Evolutionary conservation across 768 basidiomycete genomes (phyloP).

Genomic region (Dacryopinax spathularia): DNA sequence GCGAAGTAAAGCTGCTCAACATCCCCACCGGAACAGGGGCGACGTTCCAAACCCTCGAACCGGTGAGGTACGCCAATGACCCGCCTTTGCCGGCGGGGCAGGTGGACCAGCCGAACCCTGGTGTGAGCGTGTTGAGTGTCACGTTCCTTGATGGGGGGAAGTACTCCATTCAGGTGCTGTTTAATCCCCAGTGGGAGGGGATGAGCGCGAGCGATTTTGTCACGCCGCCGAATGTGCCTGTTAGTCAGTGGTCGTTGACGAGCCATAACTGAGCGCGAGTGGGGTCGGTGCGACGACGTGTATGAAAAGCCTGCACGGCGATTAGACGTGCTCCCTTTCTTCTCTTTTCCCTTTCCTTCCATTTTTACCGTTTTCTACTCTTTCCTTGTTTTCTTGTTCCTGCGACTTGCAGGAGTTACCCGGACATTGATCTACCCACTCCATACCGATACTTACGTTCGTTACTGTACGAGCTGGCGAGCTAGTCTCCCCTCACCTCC

Average conservation of each 20-base stretch:
- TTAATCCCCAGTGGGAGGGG: slow-evolving; percentile 85
- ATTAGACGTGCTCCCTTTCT: neutral
- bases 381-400: neutral
- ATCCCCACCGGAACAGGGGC: slow-evolving; percentile 42
- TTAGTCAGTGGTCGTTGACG: slow-evolving; percentile 61
- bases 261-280: slow-evolving; percentile 44
- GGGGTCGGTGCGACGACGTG: neutral
- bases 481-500: neutral
- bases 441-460: neutral
- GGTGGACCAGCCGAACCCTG: slow-evolving; percentile 60
- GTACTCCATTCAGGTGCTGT: slow-evolving; percentile 68
- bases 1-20: slow-evolving; percentile 53
- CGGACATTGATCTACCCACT: neutral
- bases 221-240: slow-evolving; percentile 53
- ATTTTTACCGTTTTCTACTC: neutral
- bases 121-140: slow-evolving; percentile 68
- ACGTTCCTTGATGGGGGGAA: slow-evolving; percentile 46
- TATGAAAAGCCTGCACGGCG: neutral
- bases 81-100: slow-evolving; percentile 43
- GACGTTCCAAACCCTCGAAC: slow-evolving; percentile 39
- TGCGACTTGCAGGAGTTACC: neutral
- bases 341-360: neutral
- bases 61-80: slow-evolving; percentile 46
- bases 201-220: slow-evolving; percentile 47
- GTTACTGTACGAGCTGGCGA: neutral